These are phyloP conservation scores for Leishmania aethiopica DNA, from an alignment of 208 protist species.

Conservation along the genomic window DNA sequence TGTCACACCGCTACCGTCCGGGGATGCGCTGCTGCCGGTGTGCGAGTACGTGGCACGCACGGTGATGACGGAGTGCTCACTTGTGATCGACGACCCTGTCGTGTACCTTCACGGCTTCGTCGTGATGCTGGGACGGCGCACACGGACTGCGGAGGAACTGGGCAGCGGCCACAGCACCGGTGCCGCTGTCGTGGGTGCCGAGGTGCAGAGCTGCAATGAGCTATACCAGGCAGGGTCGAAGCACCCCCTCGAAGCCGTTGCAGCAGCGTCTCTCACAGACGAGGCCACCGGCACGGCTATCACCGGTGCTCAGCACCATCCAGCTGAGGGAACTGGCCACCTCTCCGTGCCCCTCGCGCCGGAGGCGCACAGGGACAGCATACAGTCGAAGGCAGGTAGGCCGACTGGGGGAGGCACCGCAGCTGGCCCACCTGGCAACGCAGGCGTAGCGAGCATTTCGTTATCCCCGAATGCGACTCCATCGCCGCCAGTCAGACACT, in stretches of 20 bases:
- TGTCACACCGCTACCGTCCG: conserved; percentile 17
- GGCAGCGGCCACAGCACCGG: not conserved
- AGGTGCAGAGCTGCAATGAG: not conserved
- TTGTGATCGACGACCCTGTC: conserved; percentile 33
- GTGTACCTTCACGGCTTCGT: conserved; percentile 34
- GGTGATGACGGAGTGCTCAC: conserved; percentile 28
- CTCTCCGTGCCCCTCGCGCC: not conserved
- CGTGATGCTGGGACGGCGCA: conserved; percentile 31
- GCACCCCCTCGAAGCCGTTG: not conserved
- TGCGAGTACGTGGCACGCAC: conserved; percentile 36
- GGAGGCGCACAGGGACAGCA: not conserved
- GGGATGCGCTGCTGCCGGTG: conserved; percentile 23
- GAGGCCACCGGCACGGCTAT: not conserved
- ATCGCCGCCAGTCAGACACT: not conserved
- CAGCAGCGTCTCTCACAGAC: conserved; percentile 3
- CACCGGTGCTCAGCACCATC: not conserved
- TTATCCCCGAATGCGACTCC: not conserved
- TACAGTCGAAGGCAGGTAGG: not conserved
- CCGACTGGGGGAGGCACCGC: not conserved
- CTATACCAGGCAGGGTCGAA: not conserved
- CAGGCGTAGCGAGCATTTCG: not conserved
- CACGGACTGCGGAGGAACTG: conserved; percentile 13
- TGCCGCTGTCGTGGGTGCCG: not conserved
- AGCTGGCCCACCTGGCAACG: not conserved
- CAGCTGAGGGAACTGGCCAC: not conserved